Conservation (phyloP, 352 stramenopile genomes). For the Phytophthora uliginosa region DNA sequence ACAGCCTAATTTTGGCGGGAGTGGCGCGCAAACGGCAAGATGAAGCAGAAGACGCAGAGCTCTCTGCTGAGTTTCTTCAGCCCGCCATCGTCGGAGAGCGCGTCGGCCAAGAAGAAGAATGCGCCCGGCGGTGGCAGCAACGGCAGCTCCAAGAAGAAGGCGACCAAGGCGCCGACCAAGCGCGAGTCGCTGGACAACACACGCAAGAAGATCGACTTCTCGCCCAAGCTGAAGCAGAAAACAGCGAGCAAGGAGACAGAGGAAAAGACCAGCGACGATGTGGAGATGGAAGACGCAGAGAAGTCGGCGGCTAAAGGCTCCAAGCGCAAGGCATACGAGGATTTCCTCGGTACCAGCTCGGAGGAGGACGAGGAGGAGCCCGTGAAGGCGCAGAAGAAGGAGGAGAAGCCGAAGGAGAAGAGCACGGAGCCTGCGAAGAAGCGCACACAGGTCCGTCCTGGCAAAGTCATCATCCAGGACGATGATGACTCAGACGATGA, state of each 20-base stretch:
- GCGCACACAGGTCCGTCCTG: constrained; percentile 29
- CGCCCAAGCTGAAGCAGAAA: constrained; percentile 54
- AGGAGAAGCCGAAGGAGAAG: constrained; percentile 36
- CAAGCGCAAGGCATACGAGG: constrained; percentile 77
- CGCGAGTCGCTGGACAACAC: constrained; percentile 32
- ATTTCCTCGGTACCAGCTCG: constrained; percentile 77
- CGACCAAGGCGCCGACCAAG: constrained; percentile 18
- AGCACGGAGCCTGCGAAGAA: constrained; percentile 41
- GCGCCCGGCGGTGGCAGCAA: constrained; percentile 11
- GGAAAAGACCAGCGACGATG: constrained; percentile 10
- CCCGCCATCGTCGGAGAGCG: constrained; percentile 52
- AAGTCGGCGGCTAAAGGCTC: constrained; percentile 2
- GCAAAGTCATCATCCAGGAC: constrained; percentile 83
- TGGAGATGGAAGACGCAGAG: constrained; percentile 21
- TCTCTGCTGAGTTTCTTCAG: constrained; percentile 91
- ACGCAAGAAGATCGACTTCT: constrained; percentile 83
- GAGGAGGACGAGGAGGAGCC: constrained; percentile 50
- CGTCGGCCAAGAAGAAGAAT: constrained; percentile 46
- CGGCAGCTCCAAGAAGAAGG: constrained; percentile 21
- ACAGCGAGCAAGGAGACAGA: constrained; percentile 8
- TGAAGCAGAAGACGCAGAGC: constrained; percentile 70
- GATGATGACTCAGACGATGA: constrained; percentile 82
- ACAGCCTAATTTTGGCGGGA: constrained; percentile 33
- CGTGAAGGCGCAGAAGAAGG: constrained; percentile 1
- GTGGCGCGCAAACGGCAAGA: constrained; percentile 19